Conservation (phyloP, 148 eudicot species). For the Cornus suecica region DNA sequence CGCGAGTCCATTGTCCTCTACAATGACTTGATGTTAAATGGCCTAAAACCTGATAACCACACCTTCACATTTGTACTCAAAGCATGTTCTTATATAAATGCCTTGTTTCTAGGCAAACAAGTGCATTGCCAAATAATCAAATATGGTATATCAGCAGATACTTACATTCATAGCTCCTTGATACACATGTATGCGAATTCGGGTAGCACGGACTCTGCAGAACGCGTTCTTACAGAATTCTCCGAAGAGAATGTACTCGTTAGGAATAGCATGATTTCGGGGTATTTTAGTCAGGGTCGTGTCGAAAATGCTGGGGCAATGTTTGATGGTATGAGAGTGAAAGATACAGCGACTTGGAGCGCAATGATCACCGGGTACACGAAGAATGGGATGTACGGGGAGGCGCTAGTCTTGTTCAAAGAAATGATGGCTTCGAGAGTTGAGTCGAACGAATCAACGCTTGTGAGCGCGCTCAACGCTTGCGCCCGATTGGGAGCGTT, state of each 20-base stretch:
- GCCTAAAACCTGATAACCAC: conserved; percentile 15
- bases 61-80: conserved; percentile 24
- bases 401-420: conserved; percentile 11
- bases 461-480: conserved; percentile 23
- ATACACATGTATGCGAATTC: conserved; percentile 18
- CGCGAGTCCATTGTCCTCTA: conserved; percentile 11
- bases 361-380: conserved; percentile 23
- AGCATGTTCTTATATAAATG: conserved; percentile 22
- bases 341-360: conserved; percentile 23
- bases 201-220: conserved; percentile 14
- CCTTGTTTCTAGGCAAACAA: conserved; percentile 17
- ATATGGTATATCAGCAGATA: conserved; percentile 6
- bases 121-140: conserved; percentile 19
- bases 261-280: conserved; percentile 14
- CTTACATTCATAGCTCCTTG: conserved; percentile 15
- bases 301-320: conserved; percentile 7
- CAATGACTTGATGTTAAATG: conserved; percentile 4
- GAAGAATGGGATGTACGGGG: conserved; percentile 16
- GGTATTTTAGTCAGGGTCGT: conserved; percentile 16
- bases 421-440: conserved; percentile 13
- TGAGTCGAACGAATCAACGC: conserved; percentile 9
- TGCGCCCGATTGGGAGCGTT: conserved; percentile 18
- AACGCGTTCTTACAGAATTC: conserved; percentile 9
- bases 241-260: conserved; percentile 16
- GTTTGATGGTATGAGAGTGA: conserved; percentile 16